phyloP scores from a whole-genome alignment of 1,139 yeast species.

The Saccharomyces hybrid region DNA sequence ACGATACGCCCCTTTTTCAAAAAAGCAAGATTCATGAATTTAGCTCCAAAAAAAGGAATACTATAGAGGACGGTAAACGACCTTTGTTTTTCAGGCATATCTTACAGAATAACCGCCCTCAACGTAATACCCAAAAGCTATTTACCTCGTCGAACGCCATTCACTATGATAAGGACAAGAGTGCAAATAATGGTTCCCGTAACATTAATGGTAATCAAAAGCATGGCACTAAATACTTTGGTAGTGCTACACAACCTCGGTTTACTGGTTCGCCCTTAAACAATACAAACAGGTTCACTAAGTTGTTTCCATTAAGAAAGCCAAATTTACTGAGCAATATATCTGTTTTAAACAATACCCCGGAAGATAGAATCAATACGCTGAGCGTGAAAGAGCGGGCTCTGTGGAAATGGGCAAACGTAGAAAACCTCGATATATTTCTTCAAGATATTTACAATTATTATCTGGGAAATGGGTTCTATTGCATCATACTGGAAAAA shows the following conservation, averaged over 20 bases:
- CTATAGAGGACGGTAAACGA: slow-evolving; percentile 10
- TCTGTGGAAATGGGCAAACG: slow-evolving; percentile 92
- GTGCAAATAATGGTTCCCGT: background rate
- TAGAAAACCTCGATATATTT: slow-evolving; percentile 81
- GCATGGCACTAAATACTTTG: background rate
- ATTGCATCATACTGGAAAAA: slow-evolving; percentile 62
- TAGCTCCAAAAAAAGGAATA: slow-evolving; percentile 11
- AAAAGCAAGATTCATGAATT: background rate
- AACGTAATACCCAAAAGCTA: background rate
- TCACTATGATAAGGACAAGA: background rate
- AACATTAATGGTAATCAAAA: background rate
- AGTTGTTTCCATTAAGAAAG: slow-evolving; percentile 12
- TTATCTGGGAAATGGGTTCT: slow-evolving; percentile 77
- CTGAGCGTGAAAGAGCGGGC: slow-evolving; percentile 70
- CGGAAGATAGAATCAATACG: slow-evolving; percentile 23
- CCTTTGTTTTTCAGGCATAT: slow-evolving; percentile 10
- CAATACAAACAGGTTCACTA: background rate
- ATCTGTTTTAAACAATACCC: slow-evolving; percentile 25
- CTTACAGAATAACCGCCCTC: background rate
- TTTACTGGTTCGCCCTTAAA: background rate
- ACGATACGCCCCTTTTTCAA: slow-evolving; percentile 4
- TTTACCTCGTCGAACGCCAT: background rate
- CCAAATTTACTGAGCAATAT: slow-evolving; percentile 26
- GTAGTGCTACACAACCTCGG: background rate
- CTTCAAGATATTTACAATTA: slow-evolving; percentile 76